Conservation (phyloP, 352 stramenopile species). For the Phytophthora nicotianae region DNA sequence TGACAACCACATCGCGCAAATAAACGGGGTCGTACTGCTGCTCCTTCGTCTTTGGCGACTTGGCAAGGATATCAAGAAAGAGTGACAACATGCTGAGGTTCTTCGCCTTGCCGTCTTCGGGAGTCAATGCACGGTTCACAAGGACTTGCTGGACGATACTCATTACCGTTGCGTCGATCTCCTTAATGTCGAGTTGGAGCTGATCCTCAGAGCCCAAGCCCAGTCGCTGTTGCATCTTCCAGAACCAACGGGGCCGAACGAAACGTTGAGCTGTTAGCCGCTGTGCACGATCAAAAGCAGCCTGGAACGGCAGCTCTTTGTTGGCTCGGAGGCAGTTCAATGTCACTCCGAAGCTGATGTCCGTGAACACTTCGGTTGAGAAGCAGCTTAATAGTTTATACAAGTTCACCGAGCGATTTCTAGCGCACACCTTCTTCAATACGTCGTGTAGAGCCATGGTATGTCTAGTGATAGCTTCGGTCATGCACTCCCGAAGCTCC, state of each 20-base stretch:
- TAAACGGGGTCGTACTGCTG: slow-evolving; percentile 39
- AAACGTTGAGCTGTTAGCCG: slow-evolving; percentile 43
- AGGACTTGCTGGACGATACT: slow-evolving; percentile 49
- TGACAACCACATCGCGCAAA: slow-evolving; percentile 81
- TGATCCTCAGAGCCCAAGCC: slow-evolving; percentile 41
- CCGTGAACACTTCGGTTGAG: slow-evolving; percentile 69
- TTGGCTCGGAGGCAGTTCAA: slow-evolving; percentile 41
- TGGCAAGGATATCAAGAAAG: slow-evolving; percentile 41
- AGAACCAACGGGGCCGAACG: slow-evolving; percentile 45
- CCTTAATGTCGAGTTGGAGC: slow-evolving; percentile 44
- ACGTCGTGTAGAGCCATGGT: slow-evolving; percentile 27
- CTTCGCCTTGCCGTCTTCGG: slow-evolving; percentile 9
- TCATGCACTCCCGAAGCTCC: slow-evolving; percentile 48
- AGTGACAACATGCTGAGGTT: slow-evolving; percentile 31
- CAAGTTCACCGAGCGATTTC: slow-evolving; percentile 42
- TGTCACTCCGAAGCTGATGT: slow-evolving; percentile 72
- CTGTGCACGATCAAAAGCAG: slow-evolving; percentile 59
- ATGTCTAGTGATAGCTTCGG: slow-evolving; percentile 35
- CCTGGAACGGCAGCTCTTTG: slow-evolving; percentile 57
- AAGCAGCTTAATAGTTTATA: slow-evolving; percentile 57
- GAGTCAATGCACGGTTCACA: background rate
- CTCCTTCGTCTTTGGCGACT: slow-evolving; percentile 13
- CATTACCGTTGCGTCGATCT: slow-evolving; percentile 48
- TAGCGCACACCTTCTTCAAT: slow-evolving; percentile 14
- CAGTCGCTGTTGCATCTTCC: slow-evolving; percentile 50